Conservation (phyloP, 176 grass and related monocot species). For the Carex myosuroides region DNA sequence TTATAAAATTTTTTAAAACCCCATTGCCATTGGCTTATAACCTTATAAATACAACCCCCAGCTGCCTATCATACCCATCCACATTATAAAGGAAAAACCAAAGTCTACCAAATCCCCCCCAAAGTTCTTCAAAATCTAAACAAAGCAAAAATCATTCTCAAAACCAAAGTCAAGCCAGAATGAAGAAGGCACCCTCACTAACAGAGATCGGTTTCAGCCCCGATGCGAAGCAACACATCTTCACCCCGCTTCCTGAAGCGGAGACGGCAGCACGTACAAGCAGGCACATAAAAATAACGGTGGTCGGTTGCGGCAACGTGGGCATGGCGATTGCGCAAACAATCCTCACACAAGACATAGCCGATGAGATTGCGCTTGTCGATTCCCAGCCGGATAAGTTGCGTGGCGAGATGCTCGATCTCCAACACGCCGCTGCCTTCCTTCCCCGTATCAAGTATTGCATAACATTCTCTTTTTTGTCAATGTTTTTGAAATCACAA, state of each 20-base stretch:
- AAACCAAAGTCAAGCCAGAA: background rate
- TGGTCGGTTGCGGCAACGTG: constrained; percentile 78
- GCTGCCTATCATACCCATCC: background rate
- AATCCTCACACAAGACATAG: constrained; percentile 66
- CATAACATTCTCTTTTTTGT: background rate
- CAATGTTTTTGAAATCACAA: background rate
- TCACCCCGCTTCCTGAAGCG: constrained; percentile 16
- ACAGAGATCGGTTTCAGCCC: constrained; percentile 56
- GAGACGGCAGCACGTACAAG: constrained; percentile 9
- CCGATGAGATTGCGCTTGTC: constrained; percentile 89
- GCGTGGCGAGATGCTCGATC: constrained; percentile 93
- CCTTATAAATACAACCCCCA: background rate
- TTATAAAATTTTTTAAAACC: background rate
- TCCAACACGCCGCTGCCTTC: constrained; percentile 97
- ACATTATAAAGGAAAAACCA: background rate
- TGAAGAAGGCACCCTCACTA: constrained; percentile 57
- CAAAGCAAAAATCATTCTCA: background rate
- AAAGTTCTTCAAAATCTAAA: constrained; percentile 1
- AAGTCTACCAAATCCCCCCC: background rate
- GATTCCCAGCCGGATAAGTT: constrained; percentile 64
- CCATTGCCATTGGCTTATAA: background rate
- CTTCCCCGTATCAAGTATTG: constrained; percentile 47
- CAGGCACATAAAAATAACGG: constrained; percentile 54
- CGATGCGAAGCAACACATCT: constrained; percentile 33
- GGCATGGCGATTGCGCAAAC: constrained; percentile 99